Percentiles rank a stretch among this genome's conserved stretches.
These are phyloP conservation scores for Endogone sp. DNA, from an alignment of 192 early-diverging fungal species.

Conservation along the genomic window DNA sequence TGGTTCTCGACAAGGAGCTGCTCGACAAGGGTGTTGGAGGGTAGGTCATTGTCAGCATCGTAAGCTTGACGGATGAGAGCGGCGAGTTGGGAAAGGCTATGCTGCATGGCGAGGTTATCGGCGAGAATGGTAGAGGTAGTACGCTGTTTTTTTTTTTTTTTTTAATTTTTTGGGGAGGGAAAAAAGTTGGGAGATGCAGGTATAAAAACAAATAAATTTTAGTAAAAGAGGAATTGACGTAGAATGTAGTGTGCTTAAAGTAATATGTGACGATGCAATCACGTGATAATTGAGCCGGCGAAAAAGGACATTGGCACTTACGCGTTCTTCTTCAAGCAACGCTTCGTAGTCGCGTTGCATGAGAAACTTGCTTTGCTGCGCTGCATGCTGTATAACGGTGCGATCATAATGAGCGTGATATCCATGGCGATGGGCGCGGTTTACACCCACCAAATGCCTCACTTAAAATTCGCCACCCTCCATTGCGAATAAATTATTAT, in stretches of 20 bases:
- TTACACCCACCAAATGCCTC: too few species aligned
- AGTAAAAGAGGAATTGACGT: not conserved
- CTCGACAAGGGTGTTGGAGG: constrained; percentile 13
- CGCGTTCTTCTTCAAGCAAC: constrained; percentile 27
- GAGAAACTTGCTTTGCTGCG: constrained; percentile 14
- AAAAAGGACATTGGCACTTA: not conserved
- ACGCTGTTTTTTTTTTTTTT: too few species aligned
- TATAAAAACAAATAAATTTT: not conserved
- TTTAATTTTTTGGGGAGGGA: too few species aligned
- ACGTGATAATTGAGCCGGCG: not conserved
- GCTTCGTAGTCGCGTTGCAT: constrained; percentile 30
- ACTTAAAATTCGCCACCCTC: too few species aligned
- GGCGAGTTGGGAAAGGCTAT: not conserved
- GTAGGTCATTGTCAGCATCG: constrained; percentile 5
- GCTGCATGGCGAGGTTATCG: not conserved
- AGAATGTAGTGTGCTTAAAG: not conserved
- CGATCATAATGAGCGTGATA: not conserved
- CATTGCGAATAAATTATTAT: too few species aligned
- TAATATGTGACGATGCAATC: too few species aligned
- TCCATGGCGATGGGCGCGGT: too few species aligned
- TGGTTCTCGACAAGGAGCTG: constrained; percentile 17
- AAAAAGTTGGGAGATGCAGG: not conserved
- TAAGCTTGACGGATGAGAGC: constrained; percentile 16
- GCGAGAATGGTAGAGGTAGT: not conserved
- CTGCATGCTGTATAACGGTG: constrained; percentile 10